phyloP scores from a whole-genome alignment of 2,329 filamentous ascomycete species.

The Thermothelomyces thermophilus region DNA sequence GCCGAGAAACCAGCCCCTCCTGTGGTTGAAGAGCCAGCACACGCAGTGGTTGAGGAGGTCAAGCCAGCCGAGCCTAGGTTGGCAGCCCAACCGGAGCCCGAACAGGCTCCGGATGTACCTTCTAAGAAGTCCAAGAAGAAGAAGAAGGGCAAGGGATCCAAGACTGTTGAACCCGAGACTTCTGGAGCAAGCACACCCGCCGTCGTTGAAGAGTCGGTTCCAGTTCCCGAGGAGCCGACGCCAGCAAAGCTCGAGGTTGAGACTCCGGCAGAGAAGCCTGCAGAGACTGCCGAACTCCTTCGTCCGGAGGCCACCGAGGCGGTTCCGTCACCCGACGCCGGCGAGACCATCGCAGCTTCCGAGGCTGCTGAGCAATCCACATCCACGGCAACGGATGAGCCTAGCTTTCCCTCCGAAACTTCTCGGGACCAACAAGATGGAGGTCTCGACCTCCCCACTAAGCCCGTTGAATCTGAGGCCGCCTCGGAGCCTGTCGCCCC shows the following conservation, averaged over 20 bases:
- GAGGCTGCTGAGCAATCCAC: background rate
- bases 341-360: background rate
- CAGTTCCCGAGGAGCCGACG: background rate
- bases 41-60: background rate
- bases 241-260: background rate
- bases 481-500: background rate
- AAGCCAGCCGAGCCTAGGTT: background rate
- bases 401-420: background rate
- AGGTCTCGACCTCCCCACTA: background rate
- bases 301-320: background rate
- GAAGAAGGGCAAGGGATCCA: slow-evolving; percentile 15
- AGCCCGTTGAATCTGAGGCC: background rate
- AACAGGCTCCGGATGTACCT: background rate
- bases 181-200: background rate
- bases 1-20: background rate
- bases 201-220: background rate
- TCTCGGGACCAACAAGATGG: background rate
- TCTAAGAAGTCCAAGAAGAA: slow-evolving; percentile 18
- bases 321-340: background rate
- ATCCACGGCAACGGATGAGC: background rate
- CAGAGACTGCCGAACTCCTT: background rate
- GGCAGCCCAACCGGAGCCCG: background rate
- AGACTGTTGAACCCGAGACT: background rate
- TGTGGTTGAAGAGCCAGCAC: background rate
- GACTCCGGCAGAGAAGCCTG: background rate